Evolutionary conservation across 148 eudicot species (phyloP).

Genomic region (Vaccinium darrowii): DNA sequence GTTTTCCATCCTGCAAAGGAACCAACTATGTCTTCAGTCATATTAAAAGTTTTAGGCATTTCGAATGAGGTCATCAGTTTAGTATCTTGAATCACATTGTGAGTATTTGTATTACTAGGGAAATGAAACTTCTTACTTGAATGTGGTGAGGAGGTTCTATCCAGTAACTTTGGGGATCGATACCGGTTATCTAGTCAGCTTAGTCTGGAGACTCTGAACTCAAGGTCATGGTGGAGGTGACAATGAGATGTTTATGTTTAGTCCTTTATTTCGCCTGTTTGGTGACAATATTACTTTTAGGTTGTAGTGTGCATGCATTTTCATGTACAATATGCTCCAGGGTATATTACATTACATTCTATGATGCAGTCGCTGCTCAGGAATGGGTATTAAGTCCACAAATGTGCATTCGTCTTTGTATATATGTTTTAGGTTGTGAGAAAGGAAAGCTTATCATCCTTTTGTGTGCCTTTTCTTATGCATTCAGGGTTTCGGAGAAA

Average conservation of each 20-base stretch:
- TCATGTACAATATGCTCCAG: neutral
- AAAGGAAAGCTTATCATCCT: neutral
- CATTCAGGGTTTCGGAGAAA: constrained; percentile 73
- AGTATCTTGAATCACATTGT: neutral
- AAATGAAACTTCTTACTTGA: neutral
- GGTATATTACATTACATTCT: neutral
- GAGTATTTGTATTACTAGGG: too few species aligned
- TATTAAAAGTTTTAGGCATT: neutral
- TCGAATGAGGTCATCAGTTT: neutral
- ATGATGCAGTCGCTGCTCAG: neutral
- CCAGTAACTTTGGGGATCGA: neutral
- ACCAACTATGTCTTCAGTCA: neutral
- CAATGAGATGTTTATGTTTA: neutral
- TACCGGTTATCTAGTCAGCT: neutral
- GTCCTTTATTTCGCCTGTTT: neutral
- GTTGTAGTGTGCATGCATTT: neutral
- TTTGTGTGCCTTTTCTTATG: constrained; percentile 3
- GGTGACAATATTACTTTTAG: neutral
- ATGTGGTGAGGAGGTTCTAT: too few species aligned
- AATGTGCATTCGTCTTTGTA: neutral
- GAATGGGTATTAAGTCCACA: neutral
- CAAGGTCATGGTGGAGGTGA: neutral
- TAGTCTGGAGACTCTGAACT: neutral
- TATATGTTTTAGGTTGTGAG: neutral
- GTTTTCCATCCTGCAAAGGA: neutral